Evolutionary conservation across 1,139 yeast species (phyloP).

Genomic region (Candida sp.): DNA sequence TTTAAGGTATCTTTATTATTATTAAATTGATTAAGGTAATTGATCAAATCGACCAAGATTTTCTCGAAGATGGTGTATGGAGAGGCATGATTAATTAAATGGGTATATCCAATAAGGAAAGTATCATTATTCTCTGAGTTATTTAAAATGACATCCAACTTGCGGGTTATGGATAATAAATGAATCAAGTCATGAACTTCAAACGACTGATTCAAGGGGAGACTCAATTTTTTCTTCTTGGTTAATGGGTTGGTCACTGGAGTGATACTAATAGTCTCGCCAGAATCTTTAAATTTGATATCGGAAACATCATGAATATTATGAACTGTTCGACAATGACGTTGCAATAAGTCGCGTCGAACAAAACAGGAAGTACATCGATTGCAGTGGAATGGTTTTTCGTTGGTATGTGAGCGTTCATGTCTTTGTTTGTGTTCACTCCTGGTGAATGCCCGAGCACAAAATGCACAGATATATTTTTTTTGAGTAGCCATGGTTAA

Average conservation of each 20-base stretch:
- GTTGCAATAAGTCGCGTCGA: slow-evolving; percentile 67
- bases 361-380: slow-evolving; percentile 74
- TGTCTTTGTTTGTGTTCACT: slow-evolving; percentile 83
- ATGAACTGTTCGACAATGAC: slow-evolving; percentile 81
- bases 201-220: not conserved
- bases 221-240: not conserved
- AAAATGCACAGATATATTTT: slow-evolving; percentile 74
- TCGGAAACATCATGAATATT: slow-evolving; percentile 17
- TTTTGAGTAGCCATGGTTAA: slow-evolving; percentile 44
- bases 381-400: slow-evolving; percentile 75
- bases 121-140: slow-evolving; percentile 20
- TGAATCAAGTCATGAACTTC: slow-evolving; percentile 25
- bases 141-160: slow-evolving; percentile 20
- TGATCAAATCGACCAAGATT: slow-evolving; percentile 20
- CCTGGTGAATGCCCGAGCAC: slow-evolving; percentile 78
- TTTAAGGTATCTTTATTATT: slow-evolving; percentile 4
- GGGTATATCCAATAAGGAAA: slow-evolving; percentile 32
- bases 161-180: slow-evolving; percentile 32
- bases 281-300: not conserved
- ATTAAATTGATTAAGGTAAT: slow-evolving; percentile 20
- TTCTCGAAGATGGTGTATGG: slow-evolving; percentile 20
- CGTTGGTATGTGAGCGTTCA: slow-evolving; percentile 81
- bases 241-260: not conserved
- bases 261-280: not conserved
- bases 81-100: slow-evolving; percentile 15